Conservation (phyloP, 1,284 basidiomycete species). For the Rhizopogon hawkerae region DNA sequence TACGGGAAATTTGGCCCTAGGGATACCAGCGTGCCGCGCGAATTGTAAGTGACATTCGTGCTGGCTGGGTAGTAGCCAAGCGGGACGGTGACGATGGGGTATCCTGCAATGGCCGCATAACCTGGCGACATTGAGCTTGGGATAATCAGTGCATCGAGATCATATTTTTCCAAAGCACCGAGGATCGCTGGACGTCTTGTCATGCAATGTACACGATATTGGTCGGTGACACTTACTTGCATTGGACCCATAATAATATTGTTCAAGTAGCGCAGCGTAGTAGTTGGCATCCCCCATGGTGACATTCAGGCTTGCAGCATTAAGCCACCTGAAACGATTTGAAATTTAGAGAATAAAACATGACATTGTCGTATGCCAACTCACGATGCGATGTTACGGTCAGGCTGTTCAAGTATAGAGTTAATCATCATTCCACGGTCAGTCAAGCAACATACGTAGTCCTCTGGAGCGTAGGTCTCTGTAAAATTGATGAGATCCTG, state of each 20-base stretch:
- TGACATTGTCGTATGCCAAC: too few relatives aligned
- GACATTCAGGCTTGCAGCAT: neutral
- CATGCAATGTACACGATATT: neutral
- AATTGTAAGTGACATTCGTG: neutral
- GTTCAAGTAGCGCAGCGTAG: neutral
- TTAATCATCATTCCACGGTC: neutral
- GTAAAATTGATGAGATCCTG: neutral
- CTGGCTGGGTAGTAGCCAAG: constrained; percentile 37
- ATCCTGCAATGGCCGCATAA: constrained; percentile 13
- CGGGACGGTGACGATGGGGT: constrained; percentile 32
- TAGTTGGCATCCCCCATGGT: neutral
- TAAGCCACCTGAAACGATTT: neutral
- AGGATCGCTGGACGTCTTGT: constrained; percentile 33
- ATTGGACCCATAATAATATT: constrained; percentile 2
- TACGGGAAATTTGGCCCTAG: constrained; percentile 32
- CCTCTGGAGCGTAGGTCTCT: neutral
- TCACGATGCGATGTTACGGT: neutral
- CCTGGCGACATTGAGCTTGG: constrained; percentile 18
- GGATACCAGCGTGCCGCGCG: constrained; percentile 24
- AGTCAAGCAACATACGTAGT: neutral
- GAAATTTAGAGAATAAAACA: too few relatives aligned
- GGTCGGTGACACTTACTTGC: neutral
- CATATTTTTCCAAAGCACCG: constrained; percentile 31
- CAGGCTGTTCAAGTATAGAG: neutral
- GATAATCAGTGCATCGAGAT: constrained; percentile 39